phyloP scores from a whole-genome alignment of 768 basidiomycete species.

The Tylopilus subfusipes region DNA sequence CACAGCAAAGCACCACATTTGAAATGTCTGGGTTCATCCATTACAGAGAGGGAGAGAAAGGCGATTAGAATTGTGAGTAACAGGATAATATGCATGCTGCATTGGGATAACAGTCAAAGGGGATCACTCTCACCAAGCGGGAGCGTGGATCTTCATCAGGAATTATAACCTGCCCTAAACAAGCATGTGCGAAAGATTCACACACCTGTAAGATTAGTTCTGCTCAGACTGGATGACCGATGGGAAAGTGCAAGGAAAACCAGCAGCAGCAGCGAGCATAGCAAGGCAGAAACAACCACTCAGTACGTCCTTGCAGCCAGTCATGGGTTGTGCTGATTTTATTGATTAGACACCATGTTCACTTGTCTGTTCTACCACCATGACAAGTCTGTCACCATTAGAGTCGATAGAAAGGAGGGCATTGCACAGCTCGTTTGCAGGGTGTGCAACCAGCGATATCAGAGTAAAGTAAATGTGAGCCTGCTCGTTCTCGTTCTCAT shows the following conservation, averaged over 20 bases:
- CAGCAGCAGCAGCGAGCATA: constrained; percentile 53
- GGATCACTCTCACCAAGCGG: no score
- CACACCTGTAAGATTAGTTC: no score
- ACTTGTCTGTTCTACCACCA: constrained; percentile 89
- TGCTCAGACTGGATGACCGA: constrained; percentile 28
- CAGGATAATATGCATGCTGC: no score
- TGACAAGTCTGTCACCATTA: constrained; percentile 82
- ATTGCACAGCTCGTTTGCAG: constrained; percentile 76
- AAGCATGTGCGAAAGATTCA: no score
- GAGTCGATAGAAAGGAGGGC: constrained; percentile 82
- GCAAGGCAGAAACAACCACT: constrained; percentile 67
- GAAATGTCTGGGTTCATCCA: no score
- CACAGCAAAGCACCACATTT: no score
- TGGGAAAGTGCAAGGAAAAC: constrained; percentile 91
- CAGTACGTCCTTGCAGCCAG: constrained; percentile 40
- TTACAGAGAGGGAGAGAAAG: no score
- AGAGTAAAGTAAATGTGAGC: constrained; percentile 85
- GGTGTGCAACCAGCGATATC: constrained; percentile 83
- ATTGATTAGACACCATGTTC: constrained; percentile 65
- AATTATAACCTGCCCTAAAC: no score
- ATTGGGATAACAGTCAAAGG: no score
- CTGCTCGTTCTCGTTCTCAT: neutral
- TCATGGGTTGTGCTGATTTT: constrained; percentile 2
- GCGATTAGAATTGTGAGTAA: no score
- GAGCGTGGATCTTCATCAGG: no score